Percentiles rank a stretch among this genome's conserved stretches.
Conservation (phyloP, 2,329 filamentous ascomycete species). For the Claviceps sp. region DNA sequence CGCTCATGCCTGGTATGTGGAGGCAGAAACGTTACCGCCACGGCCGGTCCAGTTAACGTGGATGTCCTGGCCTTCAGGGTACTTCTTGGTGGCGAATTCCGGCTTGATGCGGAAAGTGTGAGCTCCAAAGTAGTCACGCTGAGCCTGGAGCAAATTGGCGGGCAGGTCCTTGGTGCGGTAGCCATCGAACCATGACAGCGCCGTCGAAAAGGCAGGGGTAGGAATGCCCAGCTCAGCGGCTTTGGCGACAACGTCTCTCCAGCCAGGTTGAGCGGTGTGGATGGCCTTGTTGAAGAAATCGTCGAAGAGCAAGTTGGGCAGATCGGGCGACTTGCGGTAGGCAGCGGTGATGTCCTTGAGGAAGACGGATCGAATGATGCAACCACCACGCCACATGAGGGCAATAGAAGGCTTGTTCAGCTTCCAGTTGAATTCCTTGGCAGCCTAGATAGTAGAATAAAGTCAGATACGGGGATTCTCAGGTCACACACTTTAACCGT, state of each 20-base stretch:
- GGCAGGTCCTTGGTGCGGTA: slow-evolving; percentile 96
- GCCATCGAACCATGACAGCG: slow-evolving; percentile 95
- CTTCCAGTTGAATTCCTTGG: slow-evolving; percentile 94
- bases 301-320: slow-evolving; percentile 97
- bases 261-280: slow-evolving; percentile 85
- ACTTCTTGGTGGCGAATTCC: slow-evolving; percentile 62
- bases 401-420: slow-evolving; percentile 99
- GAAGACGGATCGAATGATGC: slow-evolving; percentile 99
- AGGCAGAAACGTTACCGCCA: slow-evolving; percentile 92
- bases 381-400: slow-evolving; percentile 99
- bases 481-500: not conserved
- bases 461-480: not conserved
- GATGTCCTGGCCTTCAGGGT: slow-evolving; percentile 74
- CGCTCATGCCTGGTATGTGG: slow-evolving; percentile 86
- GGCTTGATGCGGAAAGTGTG: slow-evolving; percentile 86
- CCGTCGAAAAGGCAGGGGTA: slow-evolving; percentile 90
- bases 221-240: slow-evolving; percentile 89
- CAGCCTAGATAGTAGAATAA: slow-evolving; percentile 49
- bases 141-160: slow-evolving; percentile 95
- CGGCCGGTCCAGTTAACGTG: slow-evolving; percentile 99
- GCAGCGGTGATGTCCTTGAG: slow-evolving; percentile 97
- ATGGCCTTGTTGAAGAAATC: slow-evolving; percentile 99
- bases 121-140: slow-evolving; percentile 98
- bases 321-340: slow-evolving; percentile 85
- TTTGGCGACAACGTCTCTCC: slow-evolving; percentile 86